Percentiles rank a stretch among this genome's conserved stretches.
Conservation (phyloP, 148 eudicot species). For the Rhododendron henanense region DNA sequence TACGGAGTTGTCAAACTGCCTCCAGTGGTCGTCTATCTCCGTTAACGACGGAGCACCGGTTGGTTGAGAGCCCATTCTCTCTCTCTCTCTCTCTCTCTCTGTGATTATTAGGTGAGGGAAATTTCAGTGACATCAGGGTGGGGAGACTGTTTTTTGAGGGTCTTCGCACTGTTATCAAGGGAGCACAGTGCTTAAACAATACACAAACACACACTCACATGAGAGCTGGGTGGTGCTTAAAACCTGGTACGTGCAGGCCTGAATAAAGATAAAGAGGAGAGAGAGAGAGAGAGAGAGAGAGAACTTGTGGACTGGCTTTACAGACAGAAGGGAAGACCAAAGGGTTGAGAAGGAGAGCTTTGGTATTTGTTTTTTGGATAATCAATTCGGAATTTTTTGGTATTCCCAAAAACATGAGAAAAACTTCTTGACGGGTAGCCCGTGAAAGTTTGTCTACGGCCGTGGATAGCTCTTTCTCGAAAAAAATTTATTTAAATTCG, state of each 20-base stretch:
- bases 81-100: neutral
- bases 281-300: slow-evolving; percentile 1
- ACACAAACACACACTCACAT: too few relatives aligned
- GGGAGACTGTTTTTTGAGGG: neutral
- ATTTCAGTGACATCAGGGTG: neutral
- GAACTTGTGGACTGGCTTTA: slow-evolving; percentile 17
- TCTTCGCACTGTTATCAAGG: neutral
- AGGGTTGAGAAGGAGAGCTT: slow-evolving; percentile 5
- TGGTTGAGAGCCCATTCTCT: slow-evolving; percentile 28
- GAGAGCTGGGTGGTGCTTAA: neutral
- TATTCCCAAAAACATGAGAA: too few relatives aligned
- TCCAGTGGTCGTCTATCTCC: slow-evolving; percentile 34
- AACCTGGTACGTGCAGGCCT: slow-evolving; percentile 8
- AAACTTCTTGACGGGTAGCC: too few relatives aligned
- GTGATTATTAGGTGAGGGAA: neutral
- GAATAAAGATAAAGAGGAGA: neutral
- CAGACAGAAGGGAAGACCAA: neutral
- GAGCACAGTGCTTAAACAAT: neutral
- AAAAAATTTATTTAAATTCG: too few relatives aligned
- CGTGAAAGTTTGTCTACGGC: too few relatives aligned
- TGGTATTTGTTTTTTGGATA: slow-evolving; percentile 4
- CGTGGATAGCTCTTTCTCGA: too few relatives aligned
- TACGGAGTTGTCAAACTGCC: slow-evolving; percentile 37
- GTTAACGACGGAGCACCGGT: slow-evolving; percentile 14
- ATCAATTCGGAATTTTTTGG: too few relatives aligned